Percentiles rank a stretch among this genome's conserved stretches.
Evolutionary conservation across 139 green algal species (phyloP).

Genomic region (Tetradesmus lagerheimii): DNA sequence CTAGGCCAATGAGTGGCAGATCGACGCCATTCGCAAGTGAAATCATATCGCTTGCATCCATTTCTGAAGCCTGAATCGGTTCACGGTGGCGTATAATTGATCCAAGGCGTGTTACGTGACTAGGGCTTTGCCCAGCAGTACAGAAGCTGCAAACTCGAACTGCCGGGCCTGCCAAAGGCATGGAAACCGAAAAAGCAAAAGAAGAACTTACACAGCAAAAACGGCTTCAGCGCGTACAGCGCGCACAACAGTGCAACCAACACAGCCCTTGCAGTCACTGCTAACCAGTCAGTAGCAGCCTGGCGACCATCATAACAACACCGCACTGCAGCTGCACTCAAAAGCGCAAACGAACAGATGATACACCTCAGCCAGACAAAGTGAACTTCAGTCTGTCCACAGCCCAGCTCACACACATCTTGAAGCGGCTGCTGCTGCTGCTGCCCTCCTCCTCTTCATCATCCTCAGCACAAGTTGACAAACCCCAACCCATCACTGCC

Average conservation of each 20-base stretch:
- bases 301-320: too few relatives aligned
- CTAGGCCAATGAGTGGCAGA: constrained; percentile 70
- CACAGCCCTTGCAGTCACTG: too few relatives aligned
- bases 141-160: too few relatives aligned
- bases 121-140: neutral
- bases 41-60: neutral
- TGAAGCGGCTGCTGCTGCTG: neutral
- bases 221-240: too few relatives aligned
- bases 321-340: too few relatives aligned
- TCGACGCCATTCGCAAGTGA: constrained; percentile 60
- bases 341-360: too few relatives aligned
- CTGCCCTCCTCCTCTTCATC: neutral
- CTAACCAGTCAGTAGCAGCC: too few relatives aligned
- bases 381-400: constrained; percentile 3
- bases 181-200: too few relatives aligned
- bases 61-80: neutral
- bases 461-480: neutral
- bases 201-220: too few relatives aligned
- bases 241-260: too few relatives aligned
- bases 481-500: neutral
- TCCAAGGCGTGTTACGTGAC: neutral
- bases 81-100: too few relatives aligned
- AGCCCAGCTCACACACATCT: neutral
- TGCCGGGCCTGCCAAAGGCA: too few relatives aligned
- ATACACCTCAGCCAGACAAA: neutral